Conservation (phyloP, 2,329 filamentous ascomycete genomes). For the Monosporascus sp. region DNA sequence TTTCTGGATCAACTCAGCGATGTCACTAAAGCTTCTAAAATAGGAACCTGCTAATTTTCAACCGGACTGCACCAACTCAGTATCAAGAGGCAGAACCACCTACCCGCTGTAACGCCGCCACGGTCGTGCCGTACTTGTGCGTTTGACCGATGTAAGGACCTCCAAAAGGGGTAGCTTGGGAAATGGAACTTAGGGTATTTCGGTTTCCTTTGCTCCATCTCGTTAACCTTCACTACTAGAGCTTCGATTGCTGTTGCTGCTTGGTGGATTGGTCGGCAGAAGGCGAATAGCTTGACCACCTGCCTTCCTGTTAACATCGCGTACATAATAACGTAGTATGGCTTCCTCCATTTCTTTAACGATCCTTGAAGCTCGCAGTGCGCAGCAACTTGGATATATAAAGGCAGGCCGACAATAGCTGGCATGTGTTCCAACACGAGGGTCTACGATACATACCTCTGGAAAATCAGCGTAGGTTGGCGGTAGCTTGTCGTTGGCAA, state of each 20-base stretch:
- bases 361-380: no score
- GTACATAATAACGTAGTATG: neutral
- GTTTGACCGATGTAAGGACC: constrained; percentile 49
- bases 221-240: constrained; percentile 41
- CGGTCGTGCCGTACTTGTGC: constrained; percentile 54
- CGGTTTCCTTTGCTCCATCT: constrained; percentile 38
- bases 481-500: constrained; percentile 39
- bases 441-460: constrained; percentile 20
- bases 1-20: constrained; percentile 36
- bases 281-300: constrained; percentile 49
- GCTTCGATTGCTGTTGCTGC: constrained; percentile 42
- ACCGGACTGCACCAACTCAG: neutral
- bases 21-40: constrained; percentile 39
- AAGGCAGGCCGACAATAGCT: no score
- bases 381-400: no score
- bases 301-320: neutral
- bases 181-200: constrained; percentile 38
- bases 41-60: constrained; percentile 28
- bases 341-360: neutral
- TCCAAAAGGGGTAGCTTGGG: constrained; percentile 49
- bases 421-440: no score
- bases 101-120: constrained; percentile 51
- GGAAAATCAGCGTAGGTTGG: constrained; percentile 41
- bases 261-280: constrained; percentile 50
- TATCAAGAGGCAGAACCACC: constrained; percentile 6